These are phyloP conservation scores for Pseudocercospora musae DNA, from an alignment of 2,329 filamentous ascomycete species.

Conservation along the genomic window DNA sequence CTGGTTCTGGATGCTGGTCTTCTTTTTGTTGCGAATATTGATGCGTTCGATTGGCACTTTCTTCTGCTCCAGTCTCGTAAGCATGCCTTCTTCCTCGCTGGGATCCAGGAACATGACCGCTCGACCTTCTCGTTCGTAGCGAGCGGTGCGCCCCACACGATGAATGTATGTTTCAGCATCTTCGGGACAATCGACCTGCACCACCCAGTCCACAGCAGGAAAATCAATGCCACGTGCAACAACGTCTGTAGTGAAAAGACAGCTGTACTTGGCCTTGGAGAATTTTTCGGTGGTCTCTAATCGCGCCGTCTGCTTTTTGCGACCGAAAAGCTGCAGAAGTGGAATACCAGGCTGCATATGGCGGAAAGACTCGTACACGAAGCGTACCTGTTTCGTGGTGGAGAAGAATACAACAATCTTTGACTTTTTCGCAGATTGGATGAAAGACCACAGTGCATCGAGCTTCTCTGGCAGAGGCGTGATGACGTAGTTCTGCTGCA, in stretches of 20 bases:
- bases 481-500: conserved; percentile 89
- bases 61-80: conserved; percentile 78
- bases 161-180: conserved; percentile 98
- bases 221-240: conserved; percentile 94
- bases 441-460: conserved; percentile 88
- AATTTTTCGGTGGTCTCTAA: conserved; percentile 86
- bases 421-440: conserved; percentile 82
- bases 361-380: conserved; percentile 89
- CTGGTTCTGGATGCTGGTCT: conserved; percentile 77
- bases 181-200: conserved; percentile 96
- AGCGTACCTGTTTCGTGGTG: conserved; percentile 93
- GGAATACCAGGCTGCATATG: conserved; percentile 84
- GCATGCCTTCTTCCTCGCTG: conserved; percentile 87
- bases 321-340: conserved; percentile 85
- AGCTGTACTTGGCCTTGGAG: conserved; percentile 73
- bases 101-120: conserved; percentile 91
- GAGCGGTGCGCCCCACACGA: conserved; percentile 88
- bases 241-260: conserved; percentile 92
- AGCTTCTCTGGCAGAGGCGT: conserved; percentile 85
- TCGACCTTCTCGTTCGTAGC: conserved; percentile 81
- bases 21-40: conserved; percentile 84
- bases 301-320: conserved; percentile 86
- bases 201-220: conserved; percentile 94
- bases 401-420: conserved; percentile 96
- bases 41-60: conserved; percentile 86